Conservation (phyloP, 2,329 filamentous ascomycete genomes). For the Botrytis galanthina region DNA sequence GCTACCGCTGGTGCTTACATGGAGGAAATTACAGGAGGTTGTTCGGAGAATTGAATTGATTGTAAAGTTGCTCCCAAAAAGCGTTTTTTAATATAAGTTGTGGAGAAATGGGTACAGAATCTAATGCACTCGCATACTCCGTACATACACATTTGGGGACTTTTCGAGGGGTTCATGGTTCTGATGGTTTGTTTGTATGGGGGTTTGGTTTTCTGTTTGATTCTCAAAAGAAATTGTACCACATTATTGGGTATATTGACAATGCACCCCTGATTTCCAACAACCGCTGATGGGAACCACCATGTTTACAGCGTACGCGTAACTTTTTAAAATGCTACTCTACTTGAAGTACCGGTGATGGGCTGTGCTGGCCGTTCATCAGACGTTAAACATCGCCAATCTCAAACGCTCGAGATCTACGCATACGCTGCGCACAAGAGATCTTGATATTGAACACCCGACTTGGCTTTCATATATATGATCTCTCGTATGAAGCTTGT, state of each 20-base stretch:
- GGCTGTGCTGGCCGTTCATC: background rate
- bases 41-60: background rate
- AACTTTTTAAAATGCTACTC: background rate
- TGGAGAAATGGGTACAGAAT: background rate
- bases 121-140: background rate
- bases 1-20: background rate
- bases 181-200: background rate
- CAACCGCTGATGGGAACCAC: background rate
- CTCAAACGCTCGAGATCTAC: background rate
- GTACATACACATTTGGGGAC: background rate
- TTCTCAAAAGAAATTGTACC: background rate
- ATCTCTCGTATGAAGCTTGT: background rate
- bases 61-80: background rate
- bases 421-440: background rate
- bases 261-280: background rate
- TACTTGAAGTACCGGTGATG: background rate
- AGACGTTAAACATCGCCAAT: background rate
- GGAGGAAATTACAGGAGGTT: constrained; percentile 1
- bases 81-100: background rate
- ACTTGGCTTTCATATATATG: background rate
- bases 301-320: background rate
- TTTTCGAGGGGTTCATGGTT: background rate
- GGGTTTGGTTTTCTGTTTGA: background rate
- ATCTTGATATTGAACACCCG: background rate
- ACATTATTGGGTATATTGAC: background rate